Evolutionary conservation across 495 filamentous ascomycete genomes (phyloP), one percentile per base, ranked within the genome.

Genomic region (Penicillium dipodomyicola): DNA sequence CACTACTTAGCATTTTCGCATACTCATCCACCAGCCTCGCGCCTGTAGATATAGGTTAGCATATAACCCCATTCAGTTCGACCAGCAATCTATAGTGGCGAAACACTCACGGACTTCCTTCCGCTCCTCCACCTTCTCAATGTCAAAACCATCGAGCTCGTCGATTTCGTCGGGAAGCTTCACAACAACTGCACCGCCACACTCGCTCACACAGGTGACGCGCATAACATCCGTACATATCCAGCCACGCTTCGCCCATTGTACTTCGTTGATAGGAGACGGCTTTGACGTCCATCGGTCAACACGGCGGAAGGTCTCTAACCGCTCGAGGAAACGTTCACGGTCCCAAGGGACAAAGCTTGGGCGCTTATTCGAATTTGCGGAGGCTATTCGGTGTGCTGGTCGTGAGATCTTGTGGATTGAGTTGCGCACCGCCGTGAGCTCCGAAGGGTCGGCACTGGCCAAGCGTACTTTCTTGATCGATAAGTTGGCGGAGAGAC

Each of bases 191-290:
- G 94, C 88, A 57, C 84, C 83, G 57, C 85, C 85, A 67, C 94
- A 97, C 5, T 92, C 83, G 30, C 84, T 84, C 14, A 85, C 79
- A 71, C 94, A 98, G 23, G 81, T 81, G 37, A 97, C 92, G 11
- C 86, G 84, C 70, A 94, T 88, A 61, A 84, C 84, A 60, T 87
- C 88, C 20, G 87, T 82, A 67, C 93, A 97, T 2, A 84, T 80
- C 94, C 94, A 98, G 2, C 94, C 94, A 30, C 88, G 80, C 77
- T 92, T 96, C 7, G 93, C 92, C 95, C 95, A 98, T 71, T 90
- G 85, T 6, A 97, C 88, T 72, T 97, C 94, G 65, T 84, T 92
- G 60, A 97, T 87, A 35, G 76, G 72, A 11, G 88, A 78, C 4
- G 94, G 74, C 89, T 97, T 71, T 32, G 73, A 52, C 78, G 87